Base-by-base conservation (phyloP, 2,329 filamentous ascomycete genomes). In the Nannizziopsis arthrosporioides region DNA sequence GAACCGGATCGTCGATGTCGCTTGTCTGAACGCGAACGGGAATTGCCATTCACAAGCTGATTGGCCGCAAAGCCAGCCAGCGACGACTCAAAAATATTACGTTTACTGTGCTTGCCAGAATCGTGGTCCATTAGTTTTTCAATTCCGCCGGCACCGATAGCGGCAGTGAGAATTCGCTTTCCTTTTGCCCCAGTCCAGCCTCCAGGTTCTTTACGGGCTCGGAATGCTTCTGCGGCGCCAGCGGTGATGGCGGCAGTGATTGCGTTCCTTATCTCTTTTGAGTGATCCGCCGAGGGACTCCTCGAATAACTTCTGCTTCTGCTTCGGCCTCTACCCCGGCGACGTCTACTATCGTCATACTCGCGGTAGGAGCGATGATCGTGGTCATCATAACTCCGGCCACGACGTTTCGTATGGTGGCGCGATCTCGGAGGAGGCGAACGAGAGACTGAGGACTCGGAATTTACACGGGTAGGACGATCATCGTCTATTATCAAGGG, bases 171-270 rank as follows among this genome's bases (percentile, higher is more conserved):
- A 51, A 96, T 79, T 45, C 90, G 86, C 71, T 88, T 92, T 55
- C 88, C 86, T 69, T 95, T 95, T 54, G 85, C 84, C 34, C 89
- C 90, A 54, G 82, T 84, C 88, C 89, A 95, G 38, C 82, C 78
- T 47, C 90, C 90, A 2, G 87, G 84, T 53, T 92, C 84, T 59
- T 90, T 94, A 63, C 89, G 82, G 49, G 88, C 82, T 53, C 86
- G 83, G 74, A 94, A 94, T 37, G 90, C 90, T 66, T 95, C 89
- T 47, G 88, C 84, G 36, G 89, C 90, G 58, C 88, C 90, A 27
- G 90, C 89, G 41, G 94, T 77, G 35, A 95, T 73, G 15, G 89
- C 92, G 31, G 90, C 89, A 72, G 92, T 90, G 63, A 89, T 86
- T 31, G 88, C 88, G 67, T 94, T 87, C 56, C 88, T 81, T 41